These are phyloP conservation scores for Celoporthe dispersa DNA, from an alignment of 2,329 filamentous ascomycete species.

Conservation along the genomic window DNA sequence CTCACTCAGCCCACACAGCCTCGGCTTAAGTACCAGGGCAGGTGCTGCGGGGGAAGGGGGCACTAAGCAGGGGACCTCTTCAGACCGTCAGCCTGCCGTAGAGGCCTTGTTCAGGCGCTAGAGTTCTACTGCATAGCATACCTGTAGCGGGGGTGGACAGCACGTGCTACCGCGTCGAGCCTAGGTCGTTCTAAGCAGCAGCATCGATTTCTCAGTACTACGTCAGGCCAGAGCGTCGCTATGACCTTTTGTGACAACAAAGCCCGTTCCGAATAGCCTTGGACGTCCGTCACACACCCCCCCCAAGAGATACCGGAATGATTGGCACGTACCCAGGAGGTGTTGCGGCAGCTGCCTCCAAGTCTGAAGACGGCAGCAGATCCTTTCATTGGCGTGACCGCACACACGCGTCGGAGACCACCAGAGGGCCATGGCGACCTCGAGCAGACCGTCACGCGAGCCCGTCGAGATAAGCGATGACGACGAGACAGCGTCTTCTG, in stretches of 20 bases:
- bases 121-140: slow-evolving; percentile 39
- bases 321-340: neutral
- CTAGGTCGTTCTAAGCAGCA: no score
- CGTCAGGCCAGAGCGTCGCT: neutral
- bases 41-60: neutral
- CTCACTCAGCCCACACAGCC: neutral
- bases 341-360: neutral
- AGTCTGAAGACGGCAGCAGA: neutral
- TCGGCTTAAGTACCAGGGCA: neutral
- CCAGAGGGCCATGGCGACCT: slow-evolving; percentile 52
- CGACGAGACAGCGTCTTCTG: slow-evolving; percentile 32
- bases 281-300: neutral
- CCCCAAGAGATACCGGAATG: neutral
- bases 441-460: slow-evolving; percentile 7
- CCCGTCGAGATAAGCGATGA: slow-evolving; percentile 25
- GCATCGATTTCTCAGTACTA: neutral
- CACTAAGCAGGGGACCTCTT: neutral
- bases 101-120: slow-evolving; percentile 16
- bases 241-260: neutral
- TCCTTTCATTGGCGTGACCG: neutral
- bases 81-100: neutral
- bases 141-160: neutral
- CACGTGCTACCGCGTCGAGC: slow-evolving; percentile 13
- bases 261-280: neutral
- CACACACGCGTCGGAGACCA: neutral